Evolutionary conservation across 148 eudicot genomes (phyloP).

Genomic region (Vaccinium macrocarpon): DNA sequence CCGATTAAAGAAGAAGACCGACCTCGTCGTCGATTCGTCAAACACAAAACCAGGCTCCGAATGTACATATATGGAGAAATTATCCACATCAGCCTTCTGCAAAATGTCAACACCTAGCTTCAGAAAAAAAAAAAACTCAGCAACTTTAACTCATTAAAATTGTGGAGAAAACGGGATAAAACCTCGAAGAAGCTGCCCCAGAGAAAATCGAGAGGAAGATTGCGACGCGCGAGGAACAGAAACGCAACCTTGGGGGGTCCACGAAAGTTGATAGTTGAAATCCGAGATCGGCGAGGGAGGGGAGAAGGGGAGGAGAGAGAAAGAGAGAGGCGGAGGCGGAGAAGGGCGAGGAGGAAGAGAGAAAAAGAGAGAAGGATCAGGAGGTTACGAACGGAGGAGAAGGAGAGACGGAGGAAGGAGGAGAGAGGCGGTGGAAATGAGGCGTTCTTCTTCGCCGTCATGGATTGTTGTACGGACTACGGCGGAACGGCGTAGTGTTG

Average conservation of each 20-base stretch:
- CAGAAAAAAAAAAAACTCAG: background rate
- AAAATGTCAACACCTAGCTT: conserved; percentile 22
- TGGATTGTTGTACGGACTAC: background rate
- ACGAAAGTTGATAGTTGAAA: conserved; percentile 19
- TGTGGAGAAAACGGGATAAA: background rate
- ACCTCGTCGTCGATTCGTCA: conserved; percentile 77
- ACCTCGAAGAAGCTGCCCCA: conserved; percentile 94
- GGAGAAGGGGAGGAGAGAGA: background rate
- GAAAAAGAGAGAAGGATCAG: conserved; percentile 11
- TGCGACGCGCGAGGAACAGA: conserved; percentile 57
- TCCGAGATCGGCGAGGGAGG: conserved; percentile 23
- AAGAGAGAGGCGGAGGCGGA: conserved; percentile 11
- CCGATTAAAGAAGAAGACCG: conserved; percentile 60
- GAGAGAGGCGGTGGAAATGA: background rate
- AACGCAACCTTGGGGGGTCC: conserved; percentile 76
- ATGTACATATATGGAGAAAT: conserved; percentile 73
- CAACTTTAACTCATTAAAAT: background rate
- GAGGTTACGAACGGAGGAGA: conserved; percentile 16
- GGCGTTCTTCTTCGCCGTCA: background rate
- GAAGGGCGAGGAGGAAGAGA: conserved; percentile 22
- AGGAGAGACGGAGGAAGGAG: background rate
- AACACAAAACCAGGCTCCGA: conserved; percentile 89
- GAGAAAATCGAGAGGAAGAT: conserved; percentile 83
- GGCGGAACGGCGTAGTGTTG: no score
- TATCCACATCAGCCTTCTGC: conserved; percentile 68